Evolutionary conservation across 208 protist species (phyloP), one percentile per base, ranked within the genome.

Genomic region (Leishmania mexicana): DNA sequence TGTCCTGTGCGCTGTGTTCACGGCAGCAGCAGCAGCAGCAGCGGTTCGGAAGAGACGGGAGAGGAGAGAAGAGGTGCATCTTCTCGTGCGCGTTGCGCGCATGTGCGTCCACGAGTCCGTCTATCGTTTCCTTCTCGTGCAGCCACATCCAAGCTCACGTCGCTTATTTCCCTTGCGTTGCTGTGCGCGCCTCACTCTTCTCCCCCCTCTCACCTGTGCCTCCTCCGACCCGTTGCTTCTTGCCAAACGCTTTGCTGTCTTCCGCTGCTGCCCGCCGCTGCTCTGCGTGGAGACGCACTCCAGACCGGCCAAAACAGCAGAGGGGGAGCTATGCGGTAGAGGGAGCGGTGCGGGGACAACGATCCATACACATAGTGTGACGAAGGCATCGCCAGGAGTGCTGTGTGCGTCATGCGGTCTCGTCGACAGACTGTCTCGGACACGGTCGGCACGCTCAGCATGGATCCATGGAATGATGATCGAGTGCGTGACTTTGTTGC

Each of bases 381-480:
- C 53, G 40, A 35, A 45, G 24, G 28, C 75, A 67, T 28, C 42
- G 35, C 1, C 19, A 58, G 21, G 51, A 7, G 8, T 57, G 11
- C 53, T 62, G n/a, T 15, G 31, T 19, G 21, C 35, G 57, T 31
- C 40, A 89, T 89, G 86, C 81, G 87, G 13, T 82, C 85, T n/a
- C 84, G 85, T 49, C 83, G 87, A 19, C 74, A 81, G 31, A 71
- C 53, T 17, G 76, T 73, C 49, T 62, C 75, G 3, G 83, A 87
- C n/a, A 60, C 75, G 24, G 80, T 87, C 38, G 78, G 70, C 21
- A 72, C 82, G 11, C 85, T 81, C 4, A 86, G 88, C 49, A 95
- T 96, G 92, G 93, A 96, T 81, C 90, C 92, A 13, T 96, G 93
- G 92, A 94, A 93, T 57, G 93, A 96, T 71, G 93, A 96, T 74